phyloP scores from a whole-genome alignment of 306 rosid species.

The Rubus idaeus region DNA sequence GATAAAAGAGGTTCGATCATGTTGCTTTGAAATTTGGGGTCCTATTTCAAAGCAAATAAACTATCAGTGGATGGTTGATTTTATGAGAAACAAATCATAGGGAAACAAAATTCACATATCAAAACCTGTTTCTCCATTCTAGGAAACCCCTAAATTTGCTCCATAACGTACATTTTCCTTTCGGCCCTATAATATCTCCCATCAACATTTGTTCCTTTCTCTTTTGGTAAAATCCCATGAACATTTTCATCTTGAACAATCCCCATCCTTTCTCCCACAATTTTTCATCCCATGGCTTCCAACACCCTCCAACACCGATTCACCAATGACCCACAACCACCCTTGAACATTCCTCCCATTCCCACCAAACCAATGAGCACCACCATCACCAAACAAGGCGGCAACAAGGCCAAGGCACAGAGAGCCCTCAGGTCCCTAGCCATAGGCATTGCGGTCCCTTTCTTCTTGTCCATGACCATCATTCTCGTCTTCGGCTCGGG shows the following conservation, averaged over 20 bases:
- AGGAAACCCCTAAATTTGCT: slow-evolving; percentile 41
- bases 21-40: too few relatives aligned
- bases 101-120: background rate
- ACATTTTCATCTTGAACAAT: background rate
- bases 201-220: background rate
- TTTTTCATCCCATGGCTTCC: slow-evolving; percentile 9
- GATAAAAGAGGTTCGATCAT: too few relatives aligned
- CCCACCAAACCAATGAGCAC: background rate
- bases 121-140: background rate
- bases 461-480: slow-evolving; percentile 28
- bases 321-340: background rate
- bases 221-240: background rate
- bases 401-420: slow-evolving; percentile 39
- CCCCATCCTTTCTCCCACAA: background rate
- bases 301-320: background rate
- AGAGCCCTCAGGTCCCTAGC: slow-evolving; percentile 52
- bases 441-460: slow-evolving; percentile 47
- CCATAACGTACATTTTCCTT: slow-evolving; percentile 34
- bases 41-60: too few relatives aligned
- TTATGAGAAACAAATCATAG: background rate
- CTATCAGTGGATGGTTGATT: background rate
- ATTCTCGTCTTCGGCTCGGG: slow-evolving; percentile 50
- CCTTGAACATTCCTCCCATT: background rate
- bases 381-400: slow-evolving; percentile 29
- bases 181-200: slow-evolving; percentile 17